Evolutionary conservation across 164 flowering plant genomes (phyloP), one percentile per base, ranked within the genome.

Genomic region (Santalum album): DNA sequence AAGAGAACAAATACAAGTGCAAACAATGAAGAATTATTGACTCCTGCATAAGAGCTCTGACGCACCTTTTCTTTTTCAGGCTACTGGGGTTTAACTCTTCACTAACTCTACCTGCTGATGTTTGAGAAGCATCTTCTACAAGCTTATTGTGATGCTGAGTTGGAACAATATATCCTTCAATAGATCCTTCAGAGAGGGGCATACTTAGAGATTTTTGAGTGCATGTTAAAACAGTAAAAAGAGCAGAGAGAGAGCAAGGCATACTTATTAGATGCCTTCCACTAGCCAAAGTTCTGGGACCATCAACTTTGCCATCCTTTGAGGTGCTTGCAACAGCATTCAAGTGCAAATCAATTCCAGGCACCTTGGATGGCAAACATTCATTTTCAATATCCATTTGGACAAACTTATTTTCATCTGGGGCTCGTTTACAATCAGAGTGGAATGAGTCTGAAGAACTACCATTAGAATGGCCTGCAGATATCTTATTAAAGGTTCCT

Each of bases 341-440:
- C 67, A 73, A 58, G 59, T 63, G 77, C 57, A 73, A 61, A 36
- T 73, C 77, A 54, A 63, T 57, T 12, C 70, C 58, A 25, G 69
- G 34, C 20, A 25, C 14, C 10, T 14, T 45, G n/a, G 60, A 36
- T 22, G 40, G 26, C 25, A 49, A 21, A 54, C 22, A 29, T 29
- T 1, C 36, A 40, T 23, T 43, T 23, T 26, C 46, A 4, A 1
- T 23, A 48, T 43, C 58, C 3, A 50, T 24, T 10, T 17, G 49
- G 5, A 54, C 21, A 1, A 42, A 29, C 22, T 44, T 47, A 34
- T 63, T 52, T 43, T 55, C 58, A 26, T 21, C 14, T 19, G 17
- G 1, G 21, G 51, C 22, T 20, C 18, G 57, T 27, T 53, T 20
- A 60, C 16, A 1, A 40, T 56, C 53, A 32, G 62, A 46, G 29